Base-by-base conservation (phyloP, 2,329 filamentous ascomycete species). In the Cladosporium sp. region DNA sequence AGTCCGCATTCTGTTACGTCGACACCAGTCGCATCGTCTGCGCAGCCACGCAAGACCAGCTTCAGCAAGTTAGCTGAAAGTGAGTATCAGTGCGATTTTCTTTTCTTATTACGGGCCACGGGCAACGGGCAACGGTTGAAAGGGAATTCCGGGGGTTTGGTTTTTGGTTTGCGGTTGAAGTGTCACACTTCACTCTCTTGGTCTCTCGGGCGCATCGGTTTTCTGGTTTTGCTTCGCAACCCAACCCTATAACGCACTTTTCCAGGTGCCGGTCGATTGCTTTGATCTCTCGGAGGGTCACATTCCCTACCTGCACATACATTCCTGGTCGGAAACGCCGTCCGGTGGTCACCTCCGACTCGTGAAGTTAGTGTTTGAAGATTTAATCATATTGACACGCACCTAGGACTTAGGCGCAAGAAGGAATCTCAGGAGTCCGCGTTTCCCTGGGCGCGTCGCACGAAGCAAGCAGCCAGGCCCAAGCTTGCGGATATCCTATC, bases 401-500 rank as follows among this genome's bases (percentile, higher is more conserved):
- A 22, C 15, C 17, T 39, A 39, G 37, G 12, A 20, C 4, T 22
- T 22, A 12, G 37, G 17, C 3, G 6, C 2, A 19, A 13, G 17
- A 39, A n/a, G n/a, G n/a, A 39, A 19, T 18, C 37, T 3, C 17
- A 13, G 18, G 37, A 39, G 37, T 39, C 37, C 7, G 8, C 17
- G 15, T 22, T 20, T 3, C 37, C 7, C 37, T 20, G 37, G 37
- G 20, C 17, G 19, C 37, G 17, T 20, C 15, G 7, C 3, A 17
- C 19, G 3, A 22, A 39, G 20, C 13, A 39, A 20, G 37, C 15
- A 3, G 17, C 9, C 15, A 43, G 34, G 29, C 49, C 49, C n/a
- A 51, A 55, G 30, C n/a, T 42, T n/a, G 30, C 27, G 9, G 42
- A 57, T 43, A 34, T 55, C 18, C 45, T 57, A 9, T 44, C 55